Conservation (phyloP, 768 basidiomycete genomes). For the Scleroderma citrinum region DNA sequence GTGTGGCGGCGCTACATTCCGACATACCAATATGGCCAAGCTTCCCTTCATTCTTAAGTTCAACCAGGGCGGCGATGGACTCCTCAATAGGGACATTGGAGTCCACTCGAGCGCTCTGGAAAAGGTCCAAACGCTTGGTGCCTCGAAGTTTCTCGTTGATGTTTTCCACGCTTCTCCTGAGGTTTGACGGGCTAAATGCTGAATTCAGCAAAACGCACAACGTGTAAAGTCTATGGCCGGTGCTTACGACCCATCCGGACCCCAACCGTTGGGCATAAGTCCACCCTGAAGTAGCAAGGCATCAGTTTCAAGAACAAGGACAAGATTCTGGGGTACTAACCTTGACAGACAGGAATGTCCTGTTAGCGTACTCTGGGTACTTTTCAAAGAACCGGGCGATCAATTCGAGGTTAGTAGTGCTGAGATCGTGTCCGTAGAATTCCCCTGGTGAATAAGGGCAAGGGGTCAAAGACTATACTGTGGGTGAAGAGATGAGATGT, state of each 20-base stretch:
- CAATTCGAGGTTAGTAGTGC: slow-evolving; percentile 43
- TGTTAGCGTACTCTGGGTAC: slow-evolving; percentile 31
- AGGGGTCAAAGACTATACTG: background rate
- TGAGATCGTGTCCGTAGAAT: slow-evolving; percentile 47
- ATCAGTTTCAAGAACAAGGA: background rate
- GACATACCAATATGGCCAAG: slow-evolving; percentile 51
- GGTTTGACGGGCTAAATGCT: slow-evolving; percentile 29
- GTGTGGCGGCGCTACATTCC: slow-evolving; percentile 42
- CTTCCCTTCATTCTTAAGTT: slow-evolving; percentile 27
- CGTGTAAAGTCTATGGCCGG: slow-evolving; percentile 19
- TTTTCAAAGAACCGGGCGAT: slow-evolving; percentile 45
- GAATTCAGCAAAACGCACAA: slow-evolving; percentile 10
- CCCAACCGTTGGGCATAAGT: background rate
- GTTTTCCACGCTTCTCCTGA: slow-evolving; percentile 43
- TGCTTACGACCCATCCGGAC: slow-evolving; percentile 27
- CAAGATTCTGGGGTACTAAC: slow-evolving; percentile 4
- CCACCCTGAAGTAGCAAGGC: slow-evolving; percentile 15
- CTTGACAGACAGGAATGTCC: slow-evolving; percentile 32
- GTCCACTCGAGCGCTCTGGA: slow-evolving; percentile 47
- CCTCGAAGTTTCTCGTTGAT: slow-evolving; percentile 42
- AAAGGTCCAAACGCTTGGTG: slow-evolving; percentile 55
- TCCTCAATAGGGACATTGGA: slow-evolving; percentile 41
- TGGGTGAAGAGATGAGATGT: slow-evolving; percentile 1
- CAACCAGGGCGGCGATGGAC: slow-evolving; percentile 35
- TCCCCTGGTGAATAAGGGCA: slow-evolving; percentile 33